Percentiles rank a stretch among this genome's conserved stretches.
These are phyloP conservation scores for Zymoseptoria tritici DNA, from an alignment of 2,329 filamentous ascomycete genomes.

Conservation along the genomic window DNA sequence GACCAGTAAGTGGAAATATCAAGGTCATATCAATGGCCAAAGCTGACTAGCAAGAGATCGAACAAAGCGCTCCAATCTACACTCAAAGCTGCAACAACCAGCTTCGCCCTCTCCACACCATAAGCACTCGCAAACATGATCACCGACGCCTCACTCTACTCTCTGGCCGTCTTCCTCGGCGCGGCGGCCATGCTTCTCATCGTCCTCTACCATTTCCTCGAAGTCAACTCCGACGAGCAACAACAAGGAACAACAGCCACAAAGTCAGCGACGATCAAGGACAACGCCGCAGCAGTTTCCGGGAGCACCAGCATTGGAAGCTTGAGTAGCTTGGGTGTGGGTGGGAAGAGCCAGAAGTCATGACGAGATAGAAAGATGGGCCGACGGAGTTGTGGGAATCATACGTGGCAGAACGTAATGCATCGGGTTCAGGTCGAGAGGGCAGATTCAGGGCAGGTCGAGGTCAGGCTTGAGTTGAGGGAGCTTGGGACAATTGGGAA, in stretches of 20 bases:
- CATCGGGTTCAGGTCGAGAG: neutral
- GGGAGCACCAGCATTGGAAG: neutral
- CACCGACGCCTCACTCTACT: slow-evolving; percentile 84
- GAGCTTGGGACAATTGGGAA: neutral
- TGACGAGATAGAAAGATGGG: neutral
- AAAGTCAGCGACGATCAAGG: slow-evolving; percentile 4
- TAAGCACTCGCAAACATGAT: slow-evolving; percentile 61
- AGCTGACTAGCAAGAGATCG: neutral
- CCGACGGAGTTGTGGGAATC: neutral
- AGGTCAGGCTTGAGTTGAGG: neutral
- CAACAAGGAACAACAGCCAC: neutral
- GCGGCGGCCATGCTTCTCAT: slow-evolving; percentile 85
- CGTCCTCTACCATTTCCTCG: slow-evolving; percentile 90
- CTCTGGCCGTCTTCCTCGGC: slow-evolving; percentile 87
- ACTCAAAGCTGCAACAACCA: neutral
- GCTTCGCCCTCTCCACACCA: neutral
- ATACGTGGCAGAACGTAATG: neutral
- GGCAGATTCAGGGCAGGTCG: no score
- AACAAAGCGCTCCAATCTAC: neutral
- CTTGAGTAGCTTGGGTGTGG: neutral
- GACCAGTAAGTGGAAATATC: neutral
- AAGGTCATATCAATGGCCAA: neutral
- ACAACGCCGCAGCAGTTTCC: slow-evolving; percentile 1
- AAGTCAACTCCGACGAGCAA: slow-evolving; percentile 66
- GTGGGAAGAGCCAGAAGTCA: neutral